Conservation (phyloP, 331 rosid species). For the Malus hybrid region DNA sequence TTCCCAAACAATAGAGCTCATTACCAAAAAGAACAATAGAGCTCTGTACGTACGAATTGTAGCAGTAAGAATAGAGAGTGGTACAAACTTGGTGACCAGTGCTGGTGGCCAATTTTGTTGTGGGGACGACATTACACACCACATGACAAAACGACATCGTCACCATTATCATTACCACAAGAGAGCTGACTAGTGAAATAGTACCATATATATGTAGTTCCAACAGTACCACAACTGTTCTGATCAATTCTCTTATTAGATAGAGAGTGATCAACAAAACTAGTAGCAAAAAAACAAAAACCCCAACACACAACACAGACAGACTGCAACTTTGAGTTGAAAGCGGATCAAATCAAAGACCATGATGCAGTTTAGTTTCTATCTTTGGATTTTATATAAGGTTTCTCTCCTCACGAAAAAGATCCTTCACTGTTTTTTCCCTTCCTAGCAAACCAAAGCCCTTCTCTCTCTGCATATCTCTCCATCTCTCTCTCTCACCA, state of each 20-base stretch:
- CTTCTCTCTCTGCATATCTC: not conserved
- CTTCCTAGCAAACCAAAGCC: slow-evolving; percentile 6
- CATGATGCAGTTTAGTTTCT: slow-evolving; percentile 20
- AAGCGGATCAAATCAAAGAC: slow-evolving; percentile 17
- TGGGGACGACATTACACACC: not conserved
- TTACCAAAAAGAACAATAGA: not conserved
- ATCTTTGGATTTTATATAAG: slow-evolving; percentile 40
- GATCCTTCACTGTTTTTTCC: slow-evolving; percentile 44
- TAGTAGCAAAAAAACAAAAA: slow-evolving; percentile 2
- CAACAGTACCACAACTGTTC: not conserved
- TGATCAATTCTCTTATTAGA: not conserved
- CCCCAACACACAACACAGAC: not conserved
- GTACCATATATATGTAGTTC: not conserved
- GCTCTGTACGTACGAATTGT: not conserved
- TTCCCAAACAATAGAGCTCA: not conserved
- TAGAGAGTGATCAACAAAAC: not conserved
- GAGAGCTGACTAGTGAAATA: too few species aligned
- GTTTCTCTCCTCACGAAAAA: slow-evolving; percentile 76
- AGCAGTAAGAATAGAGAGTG: not conserved
- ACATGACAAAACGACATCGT: slow-evolving; percentile 23
- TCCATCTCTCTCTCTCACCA: not conserved
- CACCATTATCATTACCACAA: slow-evolving; percentile 2
- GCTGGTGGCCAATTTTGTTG: not conserved
- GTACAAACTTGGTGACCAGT: not conserved
- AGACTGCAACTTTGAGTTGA: slow-evolving; percentile 24